Percentiles rank a stretch among this genome's conserved stretches.
These are phyloP conservation scores for Pythium apleroticum DNA, from an alignment of 352 stramenopile species.

Conservation along the genomic window DNA sequence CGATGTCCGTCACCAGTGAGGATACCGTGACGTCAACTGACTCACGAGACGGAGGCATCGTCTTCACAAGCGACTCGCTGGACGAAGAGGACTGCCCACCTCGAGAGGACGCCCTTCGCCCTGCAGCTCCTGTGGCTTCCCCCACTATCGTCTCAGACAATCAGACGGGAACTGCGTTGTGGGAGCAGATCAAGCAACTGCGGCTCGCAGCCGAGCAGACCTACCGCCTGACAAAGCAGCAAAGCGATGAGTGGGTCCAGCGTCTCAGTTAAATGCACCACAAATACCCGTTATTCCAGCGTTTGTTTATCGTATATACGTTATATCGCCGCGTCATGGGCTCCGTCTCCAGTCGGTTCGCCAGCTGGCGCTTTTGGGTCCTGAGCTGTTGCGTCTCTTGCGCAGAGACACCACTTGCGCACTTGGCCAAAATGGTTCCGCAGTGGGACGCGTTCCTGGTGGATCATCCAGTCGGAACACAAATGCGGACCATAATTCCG, in stretches of 20 bases:
- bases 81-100: conserved; percentile 6
- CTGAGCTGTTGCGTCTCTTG: not conserved
- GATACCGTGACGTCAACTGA: conserved; percentile 13
- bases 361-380: not conserved
- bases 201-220: conserved; percentile 22
- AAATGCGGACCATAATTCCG: not conserved
- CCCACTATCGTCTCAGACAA: too few relatives aligned
- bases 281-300: not conserved
- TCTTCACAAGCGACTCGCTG: conserved; percentile 10
- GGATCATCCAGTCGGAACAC: not conserved
- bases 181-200: conserved; percentile 24
- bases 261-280: not conserved
- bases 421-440: not conserved
- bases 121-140: not conserved
- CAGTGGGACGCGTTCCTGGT: not conserved
- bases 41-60: conserved; percentile 8
- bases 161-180: too few relatives aligned
- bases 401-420: not conserved
- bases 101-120: not conserved
- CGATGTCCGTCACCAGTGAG: conserved; percentile 20
- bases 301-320: not conserved
- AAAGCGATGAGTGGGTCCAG: conserved; percentile 15
- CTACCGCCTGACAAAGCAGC: conserved; percentile 21
- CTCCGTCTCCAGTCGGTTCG: not conserved
- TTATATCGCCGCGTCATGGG: not conserved